These are phyloP conservation scores for Butyriboletus loyo DNA, from an alignment of 768 basidiomycete genomes.

Conservation along the genomic window DNA sequence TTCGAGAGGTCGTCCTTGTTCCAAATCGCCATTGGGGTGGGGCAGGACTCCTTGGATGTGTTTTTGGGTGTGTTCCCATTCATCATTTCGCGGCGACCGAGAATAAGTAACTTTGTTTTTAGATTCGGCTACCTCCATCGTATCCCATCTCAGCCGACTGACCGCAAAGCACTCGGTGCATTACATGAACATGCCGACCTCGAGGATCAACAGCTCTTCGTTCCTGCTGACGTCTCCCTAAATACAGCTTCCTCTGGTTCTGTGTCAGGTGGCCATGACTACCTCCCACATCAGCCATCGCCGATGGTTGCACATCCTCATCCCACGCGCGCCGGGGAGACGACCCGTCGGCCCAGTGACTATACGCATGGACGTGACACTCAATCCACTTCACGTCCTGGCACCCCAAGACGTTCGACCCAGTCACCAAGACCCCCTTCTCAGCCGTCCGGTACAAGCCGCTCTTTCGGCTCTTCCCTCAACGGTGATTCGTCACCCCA, in stretches of 20 bases:
- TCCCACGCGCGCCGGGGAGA: slow-evolving; percentile 24
- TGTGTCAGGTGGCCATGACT: slow-evolving; percentile 5
- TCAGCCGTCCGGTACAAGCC: slow-evolving; percentile 31
- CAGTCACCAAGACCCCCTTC: slow-evolving; percentile 29
- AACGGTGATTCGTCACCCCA: slow-evolving; percentile 49
- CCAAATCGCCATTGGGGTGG: slow-evolving; percentile 98
- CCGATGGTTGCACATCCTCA: slow-evolving; percentile 29
- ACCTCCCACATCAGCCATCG: slow-evolving; percentile 7
- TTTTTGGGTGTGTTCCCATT: slow-evolving; percentile 73
- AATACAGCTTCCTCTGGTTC: slow-evolving; percentile 1
- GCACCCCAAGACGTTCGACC: slow-evolving; percentile 25
- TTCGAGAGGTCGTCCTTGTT: slow-evolving; percentile 90
- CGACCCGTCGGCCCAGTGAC: slow-evolving; percentile 13
- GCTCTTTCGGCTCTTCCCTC: slow-evolving; percentile 38
- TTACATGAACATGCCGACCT: slow-evolving; percentile 50
- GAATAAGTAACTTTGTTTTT: slow-evolving; percentile 7
- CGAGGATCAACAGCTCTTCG: slow-evolving; percentile 66
- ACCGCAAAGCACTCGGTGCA: slow-evolving; percentile 56
- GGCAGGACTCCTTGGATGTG: slow-evolving; percentile 90
- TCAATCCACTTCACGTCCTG: slow-evolving; percentile 25
- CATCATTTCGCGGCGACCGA: background rate
- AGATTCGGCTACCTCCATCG: slow-evolving; percentile 92
- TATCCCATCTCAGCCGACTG: slow-evolving; percentile 75
- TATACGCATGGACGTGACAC: slow-evolving; percentile 13
- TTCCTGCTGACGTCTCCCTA: slow-evolving; percentile 57